Conservation (phyloP, 345 rosid genomes). For the Lepidium didymum region DNA sequence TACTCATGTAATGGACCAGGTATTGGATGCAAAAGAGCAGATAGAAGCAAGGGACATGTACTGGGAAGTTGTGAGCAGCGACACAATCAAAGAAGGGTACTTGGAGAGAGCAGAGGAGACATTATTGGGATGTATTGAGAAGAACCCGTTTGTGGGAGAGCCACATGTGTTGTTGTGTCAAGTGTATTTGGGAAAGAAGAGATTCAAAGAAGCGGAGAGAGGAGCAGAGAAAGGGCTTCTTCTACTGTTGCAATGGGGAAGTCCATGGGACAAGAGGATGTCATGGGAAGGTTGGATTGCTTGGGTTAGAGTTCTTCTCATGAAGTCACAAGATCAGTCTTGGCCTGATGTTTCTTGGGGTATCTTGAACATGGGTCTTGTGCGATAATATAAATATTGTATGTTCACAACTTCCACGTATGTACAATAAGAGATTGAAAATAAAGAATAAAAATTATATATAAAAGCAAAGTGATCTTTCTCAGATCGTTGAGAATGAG, state of each 20-base stretch:
- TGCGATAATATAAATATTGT: slow-evolving; percentile 28
- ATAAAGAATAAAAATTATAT: too few species aligned
- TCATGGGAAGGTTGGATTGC: slow-evolving; percentile 96
- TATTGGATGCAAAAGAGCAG: slow-evolving; percentile 52
- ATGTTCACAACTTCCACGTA: neutral
- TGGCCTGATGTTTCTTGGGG: slow-evolving; percentile 89
- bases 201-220: slow-evolving; percentile 60
- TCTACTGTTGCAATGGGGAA: slow-evolving; percentile 79
- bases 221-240: slow-evolving; percentile 60
- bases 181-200: slow-evolving; percentile 47
- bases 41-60: slow-evolving; percentile 56
- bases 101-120: slow-evolving; percentile 47
- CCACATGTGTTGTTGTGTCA: slow-evolving; percentile 71
- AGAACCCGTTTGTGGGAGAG: slow-evolving; percentile 79
- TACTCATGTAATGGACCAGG: slow-evolving; percentile 13
- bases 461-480: too few species aligned
- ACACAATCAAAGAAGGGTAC: slow-evolving; percentile 34
- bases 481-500: too few species aligned
- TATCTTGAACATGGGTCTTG: slow-evolving; percentile 71
- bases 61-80: slow-evolving; percentile 70
- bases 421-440: too few species aligned
- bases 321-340: slow-evolving; percentile 74
- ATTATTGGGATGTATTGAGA: slow-evolving; percentile 41
- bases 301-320: slow-evolving; percentile 70
- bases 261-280: slow-evolving; percentile 92